Conservation (phyloP, 2,329 filamentous ascomycete species). For the Periconia macrospinosa region DNA sequence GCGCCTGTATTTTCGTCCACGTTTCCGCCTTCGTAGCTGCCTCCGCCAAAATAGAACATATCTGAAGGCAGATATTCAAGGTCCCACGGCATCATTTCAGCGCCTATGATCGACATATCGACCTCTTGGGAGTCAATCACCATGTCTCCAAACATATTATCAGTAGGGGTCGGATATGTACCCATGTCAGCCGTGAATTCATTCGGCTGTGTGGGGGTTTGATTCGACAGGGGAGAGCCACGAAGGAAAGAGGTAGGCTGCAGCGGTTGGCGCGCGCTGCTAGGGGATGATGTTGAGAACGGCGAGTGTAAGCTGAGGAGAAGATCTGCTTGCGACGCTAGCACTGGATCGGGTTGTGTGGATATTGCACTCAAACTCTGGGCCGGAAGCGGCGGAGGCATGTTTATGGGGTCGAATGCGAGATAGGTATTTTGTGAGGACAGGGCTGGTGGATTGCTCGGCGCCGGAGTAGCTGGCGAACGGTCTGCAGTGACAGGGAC, state of each 20-base stretch:
- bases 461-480: conserved; percentile 35
- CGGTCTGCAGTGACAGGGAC: conserved; percentile 22
- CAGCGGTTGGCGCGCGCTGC: conserved; percentile 13
- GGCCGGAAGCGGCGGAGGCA: conserved; percentile 34
- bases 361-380: conserved; percentile 23
- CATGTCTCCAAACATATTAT: conserved; percentile 54
- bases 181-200: conserved; percentile 30
- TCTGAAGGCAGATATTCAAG: conserved; percentile 72
- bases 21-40: conserved; percentile 7
- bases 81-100: conserved; percentile 72
- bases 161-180: conserved; percentile 27
- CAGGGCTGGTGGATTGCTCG: conserved; percentile 24
- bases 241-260: conserved; percentile 21
- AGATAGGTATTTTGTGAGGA: conserved; percentile 24
- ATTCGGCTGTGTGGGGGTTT: conserved; percentile 8
- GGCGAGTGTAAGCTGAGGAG: conserved; percentile 55
- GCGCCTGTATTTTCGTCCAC: conserved; percentile 2
- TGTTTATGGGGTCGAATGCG: conserved; percentile 31
- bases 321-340: conserved; percentile 51
- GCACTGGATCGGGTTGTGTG: conserved; percentile 29
- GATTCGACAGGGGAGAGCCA: conserved; percentile 23
- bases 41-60: conserved; percentile 52
- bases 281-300: conserved; percentile 35
- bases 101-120: conserved; percentile 69
- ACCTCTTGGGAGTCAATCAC: conserved; percentile 78